These are phyloP conservation scores for Candida succiphila DNA, from an alignment of 805 yeast genomes.

Conservation along the genomic window DNA sequence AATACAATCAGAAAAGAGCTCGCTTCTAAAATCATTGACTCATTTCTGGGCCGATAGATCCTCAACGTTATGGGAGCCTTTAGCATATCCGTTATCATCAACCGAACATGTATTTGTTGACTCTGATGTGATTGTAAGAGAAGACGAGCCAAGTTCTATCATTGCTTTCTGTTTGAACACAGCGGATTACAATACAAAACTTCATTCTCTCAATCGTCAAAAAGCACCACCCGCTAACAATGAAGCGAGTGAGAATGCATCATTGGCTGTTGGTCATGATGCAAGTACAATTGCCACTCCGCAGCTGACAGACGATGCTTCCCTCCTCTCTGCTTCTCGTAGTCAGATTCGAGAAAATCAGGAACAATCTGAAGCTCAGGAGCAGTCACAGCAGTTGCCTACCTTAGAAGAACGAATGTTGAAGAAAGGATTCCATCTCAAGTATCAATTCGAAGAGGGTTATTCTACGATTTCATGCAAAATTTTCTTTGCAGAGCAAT, in stretches of 20 bases:
- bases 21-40: slow-evolving; percentile 73
- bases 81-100: slow-evolving; percentile 70
- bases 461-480: slow-evolving; percentile 79
- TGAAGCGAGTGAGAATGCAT: background rate
- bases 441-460: slow-evolving; percentile 87
- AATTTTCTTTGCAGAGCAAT: slow-evolving; percentile 91
- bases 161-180: slow-evolving; percentile 89
- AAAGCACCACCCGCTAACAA: slow-evolving; percentile 16
- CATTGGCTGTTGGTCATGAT: slow-evolving; percentile 16
- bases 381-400: too few species aligned
- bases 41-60: slow-evolving; percentile 98
- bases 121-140: slow-evolving; percentile 86
- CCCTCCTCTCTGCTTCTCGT: too few species aligned
- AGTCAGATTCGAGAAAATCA: too few species aligned
- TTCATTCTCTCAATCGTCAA: slow-evolving; percentile 15
- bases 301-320: too few species aligned
- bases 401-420: slow-evolving; percentile 61
- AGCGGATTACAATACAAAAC: slow-evolving; percentile 52
- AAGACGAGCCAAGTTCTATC: slow-evolving; percentile 92
- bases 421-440: slow-evolving; percentile 80
- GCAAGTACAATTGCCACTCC: background rate
- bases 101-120: slow-evolving; percentile 91
- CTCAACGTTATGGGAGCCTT: slow-evolving; percentile 89
- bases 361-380: background rate
- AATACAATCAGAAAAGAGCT: slow-evolving; percentile 50